Conservation (phyloP, 2,329 filamentous ascomycete genomes). For the Cryphonectria radicalis region DNA sequence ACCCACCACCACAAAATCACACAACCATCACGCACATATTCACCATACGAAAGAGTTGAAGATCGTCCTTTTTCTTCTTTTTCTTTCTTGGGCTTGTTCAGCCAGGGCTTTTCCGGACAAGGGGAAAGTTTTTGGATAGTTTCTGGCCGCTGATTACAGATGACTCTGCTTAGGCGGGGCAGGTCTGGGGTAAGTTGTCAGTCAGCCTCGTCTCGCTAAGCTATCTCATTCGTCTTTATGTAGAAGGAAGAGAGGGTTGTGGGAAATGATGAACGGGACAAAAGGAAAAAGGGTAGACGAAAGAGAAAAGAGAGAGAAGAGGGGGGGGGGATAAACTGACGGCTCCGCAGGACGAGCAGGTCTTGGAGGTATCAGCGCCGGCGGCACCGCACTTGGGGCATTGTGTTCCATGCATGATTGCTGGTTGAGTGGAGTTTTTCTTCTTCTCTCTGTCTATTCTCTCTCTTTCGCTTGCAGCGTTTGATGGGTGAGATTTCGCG, state of each 20-base stretch:
- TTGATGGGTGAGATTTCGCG: neutral
- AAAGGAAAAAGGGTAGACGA: neutral
- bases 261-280: neutral
- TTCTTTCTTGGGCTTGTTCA: too few relatives aligned
- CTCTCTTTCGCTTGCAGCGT: neutral
- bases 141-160: neutral
- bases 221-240: too few relatives aligned
- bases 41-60: neutral
- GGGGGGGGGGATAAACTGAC: slow-evolving; percentile 45
- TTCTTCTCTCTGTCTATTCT: neutral
- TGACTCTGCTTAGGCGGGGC: slow-evolving; percentile 2
- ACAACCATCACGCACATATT: neutral
- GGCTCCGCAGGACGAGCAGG: slow-evolving; percentile 60
- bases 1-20: neutral
- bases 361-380: slow-evolving; percentile 53
- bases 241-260: neutral
- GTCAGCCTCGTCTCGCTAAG: neutral
- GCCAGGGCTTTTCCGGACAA: neutral
- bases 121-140: neutral
- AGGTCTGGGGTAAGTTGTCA: neutral
- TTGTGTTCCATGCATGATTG: slow-evolving; percentile 46
- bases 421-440: slow-evolving; percentile 3
- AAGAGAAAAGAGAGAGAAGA: neutral
- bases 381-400: slow-evolving; percentile 63
- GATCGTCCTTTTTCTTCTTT: neutral